phyloP scores from a whole-genome alignment of 371 early-diverging fungal species.

The Mucor velutinosus region DNA sequence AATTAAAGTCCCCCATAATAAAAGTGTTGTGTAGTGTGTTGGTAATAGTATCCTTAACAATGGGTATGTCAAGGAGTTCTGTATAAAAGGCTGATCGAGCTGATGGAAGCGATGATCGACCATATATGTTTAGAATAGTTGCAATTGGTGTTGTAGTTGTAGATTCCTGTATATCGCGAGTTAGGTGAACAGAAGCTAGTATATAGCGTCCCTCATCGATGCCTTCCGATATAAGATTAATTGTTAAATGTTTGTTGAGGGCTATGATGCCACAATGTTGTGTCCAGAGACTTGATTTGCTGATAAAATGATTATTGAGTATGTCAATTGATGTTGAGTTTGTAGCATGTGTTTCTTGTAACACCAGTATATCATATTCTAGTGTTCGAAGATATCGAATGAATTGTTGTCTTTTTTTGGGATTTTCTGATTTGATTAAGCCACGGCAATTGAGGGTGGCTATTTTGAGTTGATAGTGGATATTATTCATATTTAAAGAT shows the following conservation, averaged over 20 bases:
- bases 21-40: neutral
- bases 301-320: neutral
- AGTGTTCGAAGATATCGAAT: neutral
- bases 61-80: neutral
- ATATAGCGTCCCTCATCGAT: neutral
- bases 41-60: neutral
- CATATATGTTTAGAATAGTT: neutral
- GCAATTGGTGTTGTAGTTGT: neutral
- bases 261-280: constrained; percentile 1
- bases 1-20: constrained; percentile 11
- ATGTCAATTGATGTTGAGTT: neutral
- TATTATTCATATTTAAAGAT: neutral
- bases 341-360: constrained; percentile 17
- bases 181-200: neutral
- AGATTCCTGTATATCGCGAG: neutral
- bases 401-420: neutral
- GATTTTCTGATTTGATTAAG: constrained; percentile 3
- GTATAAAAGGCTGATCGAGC: neutral
- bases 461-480: neutral
- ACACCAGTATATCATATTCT: neutral
- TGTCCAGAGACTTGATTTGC: neutral
- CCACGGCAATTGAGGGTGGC: constrained; percentile 24
- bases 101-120: neutral
- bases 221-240: neutral
- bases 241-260: neutral